Base-by-base conservation (phyloP, 1,284 basidiomycete species). In the Microbotryum scabiosae region DNA sequence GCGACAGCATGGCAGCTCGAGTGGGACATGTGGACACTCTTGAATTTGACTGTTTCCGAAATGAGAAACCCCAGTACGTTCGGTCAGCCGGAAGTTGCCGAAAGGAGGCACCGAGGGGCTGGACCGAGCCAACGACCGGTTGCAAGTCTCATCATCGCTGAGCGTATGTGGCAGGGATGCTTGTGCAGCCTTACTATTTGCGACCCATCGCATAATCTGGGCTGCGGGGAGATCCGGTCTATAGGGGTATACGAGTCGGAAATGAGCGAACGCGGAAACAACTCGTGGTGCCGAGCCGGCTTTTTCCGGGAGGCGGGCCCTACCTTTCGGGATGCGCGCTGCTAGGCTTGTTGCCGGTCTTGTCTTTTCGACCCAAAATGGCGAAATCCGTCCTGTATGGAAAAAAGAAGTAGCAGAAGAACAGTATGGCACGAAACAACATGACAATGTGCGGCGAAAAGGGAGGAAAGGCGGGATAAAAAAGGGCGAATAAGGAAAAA, bases 121-220 rank as follows among this genome's bases (percentile, higher is more conserved):
- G 12, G 12, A 41, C 5, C 36, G 14, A 12, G 36, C 36, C 36
- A 41, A 18, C 16, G 12, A 41, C 36, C 36, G 36, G 36, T 41
- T 41, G 16, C 36, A 18, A 16, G 14, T 41, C 36, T 18, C 12
- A 10, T 36, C 36, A 18, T 41, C 14, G 36, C 36, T 41, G 14
- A 41, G 36, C 3, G 16, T 10, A 16, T 41, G 36, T 41, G 12
- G 36, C 14, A 41, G 4, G 5, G 36, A 18, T 18, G 16, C 12
- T 41, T 12, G 16, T 41, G 36, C 4, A 16, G 36, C 36, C 36
- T 41, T 63, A 53, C 94, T 80, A 72, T 93, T 90, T 73, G 84
- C 81, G 28, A 97, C 79, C 0, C 88, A 88, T 57, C 93, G 87
- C 45, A 96, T 80, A 71, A 94, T 90, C 74, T 91, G 83, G 0